Conservation (phyloP, 2,329 filamentous ascomycete species). For the Scolecobasidium constrictum region DNA sequence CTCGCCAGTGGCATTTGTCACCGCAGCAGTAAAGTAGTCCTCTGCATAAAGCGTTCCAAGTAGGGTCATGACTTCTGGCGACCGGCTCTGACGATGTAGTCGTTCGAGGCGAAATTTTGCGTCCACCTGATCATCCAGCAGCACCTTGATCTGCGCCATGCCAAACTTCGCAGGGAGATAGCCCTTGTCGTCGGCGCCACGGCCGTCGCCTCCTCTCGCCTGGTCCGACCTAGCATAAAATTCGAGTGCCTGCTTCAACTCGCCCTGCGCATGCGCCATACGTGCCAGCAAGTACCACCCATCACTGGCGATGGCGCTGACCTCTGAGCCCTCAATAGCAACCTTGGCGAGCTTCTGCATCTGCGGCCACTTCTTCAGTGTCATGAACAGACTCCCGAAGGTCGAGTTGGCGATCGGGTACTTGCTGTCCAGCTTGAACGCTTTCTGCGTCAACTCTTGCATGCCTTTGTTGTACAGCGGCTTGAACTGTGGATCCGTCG, state of each 20-base stretch:
- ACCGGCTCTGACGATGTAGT: constrained; percentile 76
- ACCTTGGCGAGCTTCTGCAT: constrained; percentile 83
- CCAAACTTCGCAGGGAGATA: constrained; percentile 94
- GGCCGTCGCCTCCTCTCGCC: constrained; percentile 68
- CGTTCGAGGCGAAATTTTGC: constrained; percentile 92
- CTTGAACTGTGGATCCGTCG: constrained; percentile 76
- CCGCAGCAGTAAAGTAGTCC: constrained; percentile 73
- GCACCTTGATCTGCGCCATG: constrained; percentile 74
- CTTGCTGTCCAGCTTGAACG: constrained; percentile 88
- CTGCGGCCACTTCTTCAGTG: constrained; percentile 67
- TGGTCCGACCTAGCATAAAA: constrained; percentile 87
- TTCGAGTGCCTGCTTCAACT: constrained; percentile 64
- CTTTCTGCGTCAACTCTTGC: constrained; percentile 85
- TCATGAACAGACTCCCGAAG: constrained; percentile 82
- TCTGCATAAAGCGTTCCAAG: constrained; percentile 89
- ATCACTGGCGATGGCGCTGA: constrained; percentile 92
- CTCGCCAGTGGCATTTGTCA: constrained; percentile 59
- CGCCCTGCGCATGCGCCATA: constrained; percentile 77
- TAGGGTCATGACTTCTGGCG: constrained; percentile 80
- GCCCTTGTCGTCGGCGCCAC: constrained; percentile 81
- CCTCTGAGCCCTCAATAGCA: constrained; percentile 90
- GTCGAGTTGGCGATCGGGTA: constrained; percentile 82
- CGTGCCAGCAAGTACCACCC: constrained; percentile 92
- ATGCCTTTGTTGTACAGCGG: constrained; percentile 85
- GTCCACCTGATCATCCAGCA: constrained; percentile 75